Evolutionary conservation across 768 basidiomycete species (phyloP), one percentile per base, ranked within the genome.

Genomic region (Hygrophorus russula): DNA sequence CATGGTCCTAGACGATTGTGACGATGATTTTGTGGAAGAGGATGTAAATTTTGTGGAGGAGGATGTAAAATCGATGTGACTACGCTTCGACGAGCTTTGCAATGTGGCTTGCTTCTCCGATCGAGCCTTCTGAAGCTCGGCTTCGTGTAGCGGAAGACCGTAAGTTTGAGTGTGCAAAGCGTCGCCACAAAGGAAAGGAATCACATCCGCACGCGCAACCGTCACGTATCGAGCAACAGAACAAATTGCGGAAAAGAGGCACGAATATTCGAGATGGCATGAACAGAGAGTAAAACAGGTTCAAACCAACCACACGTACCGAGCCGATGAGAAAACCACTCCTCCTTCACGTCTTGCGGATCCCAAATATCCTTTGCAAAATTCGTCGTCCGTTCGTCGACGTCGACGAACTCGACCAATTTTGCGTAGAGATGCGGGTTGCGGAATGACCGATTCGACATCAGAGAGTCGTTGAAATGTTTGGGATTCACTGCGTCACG

Each of bases 401-500:
- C 83, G 42, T 85, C 83, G 12, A 96, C 80, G 57, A 93, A 96
- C 56, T 96, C 89, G 49, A 99, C 93, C 2, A 99, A 76, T 53
- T 91, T 91, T 10, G 87, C 70, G 60, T 94, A 96, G n/a, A 98
- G 75, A 55, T 96, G 89, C 0, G 94, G 94, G 55, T 99, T 99
- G 19, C 91, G 80, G 63, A 98, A 99, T 3, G 90, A 81, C 35
- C 89, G 81, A 51, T 86, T 89, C 6, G 81, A 77, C 80, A 97
- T 89, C 33, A 99, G 73, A 1, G 88, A 88, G 59, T 96, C 91
- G 59, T 98, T 99, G 67, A 96, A 97, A 60, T 96, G 92, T 51
- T 81, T 80, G 1, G 85, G 82, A 52, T 74, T 72, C 1, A 48
- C 47, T 8, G 74, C 56, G 53, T 80, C 72, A 20, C 67, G 61